Percentiles rank a stretch among this genome's conserved stretches.
Evolutionary conservation across 305 asterid species (phyloP).

Genomic region (Nicotiana rustica): DNA sequence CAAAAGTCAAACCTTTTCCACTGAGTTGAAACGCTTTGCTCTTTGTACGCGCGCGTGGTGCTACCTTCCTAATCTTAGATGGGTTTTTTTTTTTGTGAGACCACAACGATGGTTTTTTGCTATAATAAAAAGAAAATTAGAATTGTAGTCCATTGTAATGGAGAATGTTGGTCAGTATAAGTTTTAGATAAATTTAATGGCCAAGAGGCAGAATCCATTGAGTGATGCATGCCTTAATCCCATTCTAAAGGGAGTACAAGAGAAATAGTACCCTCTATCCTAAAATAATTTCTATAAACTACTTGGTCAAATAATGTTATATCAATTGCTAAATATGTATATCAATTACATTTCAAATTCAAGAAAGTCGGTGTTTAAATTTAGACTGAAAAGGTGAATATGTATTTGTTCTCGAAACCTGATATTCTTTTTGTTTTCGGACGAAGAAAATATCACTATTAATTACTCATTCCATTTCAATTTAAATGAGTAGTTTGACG

Average conservation of each 20-base stretch:
- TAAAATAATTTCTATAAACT: too few relatives aligned
- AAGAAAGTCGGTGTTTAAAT: too few relatives aligned
- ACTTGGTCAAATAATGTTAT: too few relatives aligned
- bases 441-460: too few relatives aligned
- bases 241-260: background rate
- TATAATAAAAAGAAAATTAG: background rate
- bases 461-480: too few relatives aligned
- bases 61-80: background rate
- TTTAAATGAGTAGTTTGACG: too few relatives aligned
- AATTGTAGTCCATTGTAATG: background rate
- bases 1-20: conserved; percentile 52
- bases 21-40: conserved; percentile 39
- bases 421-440: too few relatives aligned
- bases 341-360: too few relatives aligned
- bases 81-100: background rate
- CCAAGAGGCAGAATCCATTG: background rate
- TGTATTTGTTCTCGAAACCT: too few relatives aligned
- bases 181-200: background rate
- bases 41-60: conserved; percentile 29
- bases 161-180: background rate
- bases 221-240: background rate
- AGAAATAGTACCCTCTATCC: background rate
- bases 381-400: too few relatives aligned
- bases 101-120: background rate
- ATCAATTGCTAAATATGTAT: too few relatives aligned